Conservation (phyloP, 495 filamentous ascomycete species). For the Aspergillus mulundensis region DNA sequence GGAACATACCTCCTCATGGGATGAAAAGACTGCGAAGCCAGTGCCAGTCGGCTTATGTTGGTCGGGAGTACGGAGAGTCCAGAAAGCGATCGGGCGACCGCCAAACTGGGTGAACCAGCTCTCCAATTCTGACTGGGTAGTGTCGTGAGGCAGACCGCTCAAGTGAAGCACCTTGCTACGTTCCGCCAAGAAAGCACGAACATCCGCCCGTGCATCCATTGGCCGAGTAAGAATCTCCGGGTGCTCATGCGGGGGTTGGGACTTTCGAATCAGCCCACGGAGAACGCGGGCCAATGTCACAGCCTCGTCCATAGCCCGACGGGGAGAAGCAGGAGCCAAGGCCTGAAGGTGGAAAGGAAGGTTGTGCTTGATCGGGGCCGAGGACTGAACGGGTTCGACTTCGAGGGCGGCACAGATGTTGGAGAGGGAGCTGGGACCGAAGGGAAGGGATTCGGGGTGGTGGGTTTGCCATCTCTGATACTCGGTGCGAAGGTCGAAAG, state of each 20-base stretch:
- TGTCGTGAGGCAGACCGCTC: slow-evolving; percentile 94
- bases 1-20: slow-evolving; percentile 92
- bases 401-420: slow-evolving; percentile 98
- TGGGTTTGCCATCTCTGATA: slow-evolving; percentile 98
- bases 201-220: slow-evolving; percentile 95
- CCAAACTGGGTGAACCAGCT: slow-evolving; percentile 99
- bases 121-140: slow-evolving; percentile 95
- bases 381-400: slow-evolving; percentile 93
- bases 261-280: slow-evolving; percentile 88
- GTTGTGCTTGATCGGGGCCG: slow-evolving; percentile 97
- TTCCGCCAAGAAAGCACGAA: slow-evolving; percentile 91
- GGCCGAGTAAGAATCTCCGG: slow-evolving; percentile 89
- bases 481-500: slow-evolving; percentile 93
- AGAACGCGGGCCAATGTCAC: slow-evolving; percentile 90
- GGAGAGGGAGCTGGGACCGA: slow-evolving; percentile 87
- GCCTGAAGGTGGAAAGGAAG: slow-evolving; percentile 97
- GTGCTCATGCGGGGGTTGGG: slow-evolving; percentile 87
- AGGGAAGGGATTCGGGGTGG: slow-evolving; percentile 94
- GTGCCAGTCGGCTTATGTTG: slow-evolving; percentile 98
- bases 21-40: slow-evolving; percentile 96
- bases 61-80: slow-evolving; percentile 95
- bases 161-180: slow-evolving; percentile 97
- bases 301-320: slow-evolving; percentile 95
- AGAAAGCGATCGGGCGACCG: slow-evolving; percentile 97
- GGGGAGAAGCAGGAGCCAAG: slow-evolving; percentile 90